Percentiles rank a stretch among this genome's conserved stretches.
phyloP scores from a whole-genome alignment of 2,329 filamentous ascomycete genomes.

The Bertia moriformis region DNA sequence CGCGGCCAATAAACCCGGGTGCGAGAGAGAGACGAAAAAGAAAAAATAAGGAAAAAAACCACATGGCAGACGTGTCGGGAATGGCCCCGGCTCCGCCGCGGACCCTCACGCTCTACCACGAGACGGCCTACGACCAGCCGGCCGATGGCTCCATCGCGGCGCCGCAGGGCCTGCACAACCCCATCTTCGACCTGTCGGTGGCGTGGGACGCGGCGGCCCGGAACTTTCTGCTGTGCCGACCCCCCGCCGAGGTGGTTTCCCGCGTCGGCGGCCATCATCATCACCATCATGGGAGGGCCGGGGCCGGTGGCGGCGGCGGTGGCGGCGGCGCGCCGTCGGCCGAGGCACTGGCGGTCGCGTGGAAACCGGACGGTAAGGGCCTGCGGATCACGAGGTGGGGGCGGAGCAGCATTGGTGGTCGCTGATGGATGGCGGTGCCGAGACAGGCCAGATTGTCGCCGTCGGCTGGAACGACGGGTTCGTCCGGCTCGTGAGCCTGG shows the following conservation, averaged over 20 bases:
- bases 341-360: not conserved
- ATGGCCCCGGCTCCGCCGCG: too few species aligned
- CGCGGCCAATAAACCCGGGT: too few species aligned
- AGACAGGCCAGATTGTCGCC: constrained; percentile 60
- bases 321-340: not conserved
- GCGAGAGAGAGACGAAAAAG: too few species aligned
- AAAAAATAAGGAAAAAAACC: too few species aligned
- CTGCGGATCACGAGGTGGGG: too few species aligned
- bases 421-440: constrained; percentile 3
- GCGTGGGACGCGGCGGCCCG: constrained; percentile 51
- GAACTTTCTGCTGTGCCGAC: constrained; percentile 61
- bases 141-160: constrained; percentile 45
- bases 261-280: constrained; percentile 41
- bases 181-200: constrained; percentile 71
- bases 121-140: constrained; percentile 39
- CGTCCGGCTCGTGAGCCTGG: constrained; percentile 62
- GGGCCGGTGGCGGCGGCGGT: too few species aligned
- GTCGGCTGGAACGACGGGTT: constrained; percentile 72
- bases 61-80: too few species aligned
- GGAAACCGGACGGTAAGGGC: not conserved
- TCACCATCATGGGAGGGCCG: constrained; percentile 57
- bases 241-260: constrained; percentile 55
- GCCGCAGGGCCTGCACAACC: too few species aligned
- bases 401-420: constrained; percentile 1
- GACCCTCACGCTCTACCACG: constrained; percentile 36